These are phyloP conservation scores for Chamaecyparis obtusa DNA, from an alignment of 75 land plant species.

Conservation along the genomic window DNA sequence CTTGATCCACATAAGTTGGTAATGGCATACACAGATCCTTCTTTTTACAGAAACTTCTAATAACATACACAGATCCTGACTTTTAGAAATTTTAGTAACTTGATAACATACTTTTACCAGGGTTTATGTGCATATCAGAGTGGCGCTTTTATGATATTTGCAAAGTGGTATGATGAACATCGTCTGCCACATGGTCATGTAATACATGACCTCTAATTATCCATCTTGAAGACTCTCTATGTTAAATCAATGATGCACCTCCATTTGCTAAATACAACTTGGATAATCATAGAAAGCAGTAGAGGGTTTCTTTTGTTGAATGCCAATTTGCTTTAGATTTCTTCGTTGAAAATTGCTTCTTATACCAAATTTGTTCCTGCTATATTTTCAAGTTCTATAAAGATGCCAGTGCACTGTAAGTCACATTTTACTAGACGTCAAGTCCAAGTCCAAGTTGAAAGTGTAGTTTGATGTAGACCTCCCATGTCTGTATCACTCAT, in stretches of 20 bases:
- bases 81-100: too few relatives aligned
- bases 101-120: not conserved
- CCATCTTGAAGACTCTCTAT: not conserved
- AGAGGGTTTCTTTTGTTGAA: not conserved
- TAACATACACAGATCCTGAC: not conserved
- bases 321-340: not conserved
- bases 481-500: not conserved
- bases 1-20: not conserved
- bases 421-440: not conserved
- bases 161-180: not conserved
- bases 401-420: not conserved
- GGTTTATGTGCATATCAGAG: not conserved
- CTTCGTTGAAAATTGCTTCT: not conserved
- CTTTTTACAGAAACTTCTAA: too few relatives aligned
- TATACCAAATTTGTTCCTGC: not conserved
- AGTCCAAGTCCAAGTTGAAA: too few relatives aligned
- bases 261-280: not conserved
- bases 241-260: not conserved
- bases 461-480: too few relatives aligned
- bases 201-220: not conserved
- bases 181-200: not conserved
- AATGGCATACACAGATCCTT: not conserved
- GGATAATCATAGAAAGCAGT: not conserved
- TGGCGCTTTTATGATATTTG: not conserved
- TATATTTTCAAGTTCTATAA: not conserved